Evolutionary conservation across 495 filamentous ascomycete genomes (phyloP), one percentile per base, ranked within the genome.

Genomic region (Xylaria intraflava): DNA sequence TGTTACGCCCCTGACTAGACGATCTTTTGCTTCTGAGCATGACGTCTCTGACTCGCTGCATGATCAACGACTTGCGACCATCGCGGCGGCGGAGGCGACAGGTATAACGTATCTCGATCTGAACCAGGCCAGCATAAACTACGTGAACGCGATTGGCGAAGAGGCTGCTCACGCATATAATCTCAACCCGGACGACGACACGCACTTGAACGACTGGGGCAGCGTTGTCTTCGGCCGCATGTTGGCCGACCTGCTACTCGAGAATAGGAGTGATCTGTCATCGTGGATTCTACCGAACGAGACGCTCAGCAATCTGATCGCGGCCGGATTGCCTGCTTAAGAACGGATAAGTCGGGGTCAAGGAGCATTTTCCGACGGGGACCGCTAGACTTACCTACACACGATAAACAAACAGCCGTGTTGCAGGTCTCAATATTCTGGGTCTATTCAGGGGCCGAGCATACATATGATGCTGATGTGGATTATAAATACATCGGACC

Each of bases 141-240:
- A 78, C 38, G 56, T 77, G 20, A 69, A 80, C 52, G 62, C 55
- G 1, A 76, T 80, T 50, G 77, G 77, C 0, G 61, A 65, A 16
- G 39, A 47, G 1, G 62, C 72, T 27, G 69, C 72, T 11, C 58
- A 57, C 2, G 63, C 56, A 7, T 78, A 76, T 51, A 72, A 78
- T 54, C 62, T 69, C 10, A 61, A 57, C 4, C 41, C 22, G 3
- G 53, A 61, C 22, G 77, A 79, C 35, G 58, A 66, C 42, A 79
- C 77, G 6, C 76, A 80, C 64, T 53, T 80, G 29, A 80, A 77
- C 49, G 46, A 45, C 1, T 55, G 55, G 29, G 76, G 75, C 0
- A 65, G 59, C 6, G 46, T 69, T 2, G 69, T 80, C 9, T 80
- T 80, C 60, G 76, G 75, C 0, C 68, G 69, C 1, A 66, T 80